These are phyloP conservation scores for Fusarium multiceps DNA, from an alignment of 2,329 filamentous ascomycete genomes.

Conservation along the genomic window DNA sequence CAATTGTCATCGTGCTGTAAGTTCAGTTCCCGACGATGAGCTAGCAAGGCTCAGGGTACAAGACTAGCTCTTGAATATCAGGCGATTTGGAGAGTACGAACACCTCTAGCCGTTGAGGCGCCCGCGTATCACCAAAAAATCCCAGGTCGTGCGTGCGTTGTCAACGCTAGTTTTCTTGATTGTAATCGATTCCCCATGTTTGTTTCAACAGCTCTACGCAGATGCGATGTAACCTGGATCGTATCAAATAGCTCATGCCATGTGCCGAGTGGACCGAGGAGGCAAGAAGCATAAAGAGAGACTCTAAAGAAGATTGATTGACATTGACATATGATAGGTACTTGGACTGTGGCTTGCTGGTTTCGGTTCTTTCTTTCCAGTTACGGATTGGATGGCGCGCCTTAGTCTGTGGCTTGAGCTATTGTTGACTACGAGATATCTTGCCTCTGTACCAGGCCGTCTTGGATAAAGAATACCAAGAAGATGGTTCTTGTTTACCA, in stretches of 20 bases:
- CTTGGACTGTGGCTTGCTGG: constrained; percentile 18
- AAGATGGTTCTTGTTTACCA: constrained; percentile 11
- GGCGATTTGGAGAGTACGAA: neutral
- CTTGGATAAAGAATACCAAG: neutral
- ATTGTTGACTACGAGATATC: constrained; percentile 24
- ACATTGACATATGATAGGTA: neutral
- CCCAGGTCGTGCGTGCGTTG: constrained; percentile 18
- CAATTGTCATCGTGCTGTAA: constrained; percentile 11
- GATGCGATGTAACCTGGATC: constrained; percentile 30
- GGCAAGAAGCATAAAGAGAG: constrained; percentile 15
- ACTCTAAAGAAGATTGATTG: neutral
- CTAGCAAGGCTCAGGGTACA: constrained; percentile 29
- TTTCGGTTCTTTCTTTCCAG: constrained; percentile 12
- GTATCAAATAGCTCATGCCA: constrained; percentile 17
- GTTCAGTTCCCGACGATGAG: neutral
- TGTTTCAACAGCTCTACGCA: constrained; percentile 26
- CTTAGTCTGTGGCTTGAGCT: constrained; percentile 30
- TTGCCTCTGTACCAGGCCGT: neutral
- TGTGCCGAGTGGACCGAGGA: constrained; percentile 14
- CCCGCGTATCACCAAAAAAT: constrained; percentile 27
- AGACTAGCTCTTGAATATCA: constrained; percentile 29
- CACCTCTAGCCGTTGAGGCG: constrained; percentile 36
- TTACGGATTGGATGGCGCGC: constrained; percentile 21
- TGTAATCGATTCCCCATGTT: constrained; percentile 18
- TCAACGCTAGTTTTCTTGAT: constrained; percentile 28